Conservation (phyloP, 2,329 filamentous ascomycete genomes). For the Fusarium udum region DNA sequence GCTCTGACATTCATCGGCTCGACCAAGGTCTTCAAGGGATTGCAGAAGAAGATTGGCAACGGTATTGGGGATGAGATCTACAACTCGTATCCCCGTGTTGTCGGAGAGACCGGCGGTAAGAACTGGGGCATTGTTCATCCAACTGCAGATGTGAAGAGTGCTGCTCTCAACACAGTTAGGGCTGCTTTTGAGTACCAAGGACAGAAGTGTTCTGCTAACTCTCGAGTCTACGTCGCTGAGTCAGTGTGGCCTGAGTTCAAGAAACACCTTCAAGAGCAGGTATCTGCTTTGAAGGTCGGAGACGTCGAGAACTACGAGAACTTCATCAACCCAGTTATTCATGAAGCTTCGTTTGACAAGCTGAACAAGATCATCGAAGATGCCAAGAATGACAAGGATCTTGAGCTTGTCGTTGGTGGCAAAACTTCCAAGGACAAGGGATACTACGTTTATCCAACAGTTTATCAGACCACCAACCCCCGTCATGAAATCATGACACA, state of each 20-base stretch:
- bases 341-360: conserved; percentile 54
- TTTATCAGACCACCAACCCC: conserved; percentile 54
- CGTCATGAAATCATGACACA: conserved; percentile 55
- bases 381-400: conserved; percentile 53
- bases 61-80: conserved; percentile 45
- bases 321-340: conserved; percentile 61
- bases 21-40: conserved; percentile 49
- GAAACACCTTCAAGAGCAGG: conserved; percentile 46
- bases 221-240: conserved; percentile 39
- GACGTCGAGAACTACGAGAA: conserved; percentile 52
- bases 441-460: conserved; percentile 58
- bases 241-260: conserved; percentile 39
- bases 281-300: conserved; percentile 48
- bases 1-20: conserved; percentile 52
- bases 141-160: conserved; percentile 26
- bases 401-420: conserved; percentile 57
- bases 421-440: conserved; percentile 53
- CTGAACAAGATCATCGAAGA: conserved; percentile 54
- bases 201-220: conserved; percentile 33
- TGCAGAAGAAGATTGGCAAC: conserved; percentile 48
- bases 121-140: conserved; percentile 61
- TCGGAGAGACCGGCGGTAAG: conserved; percentile 63
- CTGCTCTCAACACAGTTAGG: conserved; percentile 25
- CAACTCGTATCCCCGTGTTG: conserved; percentile 53
- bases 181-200: conserved; percentile 33